Conservation (phyloP, 768 basidiomycete genomes). For the Agaricus subrufescens region DNA sequence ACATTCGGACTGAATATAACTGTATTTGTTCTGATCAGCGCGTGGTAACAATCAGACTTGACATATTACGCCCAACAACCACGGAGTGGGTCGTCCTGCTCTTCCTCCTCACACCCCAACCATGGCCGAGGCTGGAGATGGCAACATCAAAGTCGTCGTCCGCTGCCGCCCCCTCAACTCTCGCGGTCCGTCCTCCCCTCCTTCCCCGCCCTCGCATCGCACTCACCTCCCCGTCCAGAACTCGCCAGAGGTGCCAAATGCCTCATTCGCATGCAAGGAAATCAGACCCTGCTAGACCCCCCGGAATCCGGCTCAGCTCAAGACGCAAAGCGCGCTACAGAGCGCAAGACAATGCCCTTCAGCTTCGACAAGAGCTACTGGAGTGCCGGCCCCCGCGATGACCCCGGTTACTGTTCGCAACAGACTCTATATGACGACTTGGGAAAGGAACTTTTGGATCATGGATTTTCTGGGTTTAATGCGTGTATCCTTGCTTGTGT, state of each 20-base stretch:
- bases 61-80: background rate
- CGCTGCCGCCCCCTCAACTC: slow-evolving; percentile 96
- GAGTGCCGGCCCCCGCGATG: slow-evolving; percentile 89
- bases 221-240: slow-evolving; percentile 43
- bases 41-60: slow-evolving; percentile 9
- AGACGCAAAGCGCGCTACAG: slow-evolving; percentile 77
- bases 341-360: slow-evolving; percentile 86
- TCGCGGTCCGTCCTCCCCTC: slow-evolving; percentile 58
- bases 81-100: background rate
- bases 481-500: slow-evolving; percentile 98
- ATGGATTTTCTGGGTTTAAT: slow-evolving; percentile 95
- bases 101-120: slow-evolving; percentile 8
- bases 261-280: slow-evolving; percentile 93
- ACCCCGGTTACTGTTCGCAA: slow-evolving; percentile 88
- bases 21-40: background rate
- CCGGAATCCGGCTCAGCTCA: slow-evolving; percentile 71
- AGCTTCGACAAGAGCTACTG: slow-evolving; percentile 98
- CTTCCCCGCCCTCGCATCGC: background rate
- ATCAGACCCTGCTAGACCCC: slow-evolving; percentile 89
- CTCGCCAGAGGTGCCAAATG: slow-evolving; percentile 89
- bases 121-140: slow-evolving; percentile 78
- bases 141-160: slow-evolving; percentile 89
- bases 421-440: slow-evolving; percentile 93
- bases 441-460: slow-evolving; percentile 90
- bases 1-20: background rate